Evolutionary conservation across 129 eudicot genomes (phyloP), one percentile per base, ranked within the genome.

Genomic region (Logfia minima): DNA sequence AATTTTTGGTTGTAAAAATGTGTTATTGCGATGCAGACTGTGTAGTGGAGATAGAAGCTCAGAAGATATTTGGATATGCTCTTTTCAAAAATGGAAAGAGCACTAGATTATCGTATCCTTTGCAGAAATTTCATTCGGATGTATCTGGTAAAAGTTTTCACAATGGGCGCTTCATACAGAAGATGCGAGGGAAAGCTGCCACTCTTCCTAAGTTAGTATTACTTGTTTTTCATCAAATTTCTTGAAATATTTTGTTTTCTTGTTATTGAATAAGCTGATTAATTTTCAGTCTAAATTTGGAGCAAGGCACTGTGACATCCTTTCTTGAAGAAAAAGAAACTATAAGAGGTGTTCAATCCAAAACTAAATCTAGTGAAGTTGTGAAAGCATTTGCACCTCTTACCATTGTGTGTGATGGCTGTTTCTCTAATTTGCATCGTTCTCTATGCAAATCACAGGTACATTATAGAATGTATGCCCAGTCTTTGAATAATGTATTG

Each of bases 101-200:
- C 78, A 79, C 80, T 52, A 75, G 22, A 39, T 29, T 89, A 28
- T 45, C 96, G 31, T 89, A 89, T 70, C 89, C 91, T 43, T 59
- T 89, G 71, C 88, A 85, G 82, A 77, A 87, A 10, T 85, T 77
- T 60, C 82, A 83, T 80, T 65, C 88, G n/a, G 85, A 87, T 69
- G 88, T 89, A 53, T 86, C 96, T 9, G 91, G 96, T 68, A 77
- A 87, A 85, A 85, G 92, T 75, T 88, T 88, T 71, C 90, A 87
- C 83, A 87, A 87, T 66, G 90, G 90, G 0, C 92, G 92, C 35
- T 88, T 88, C 60, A 70, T 89, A 17, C 91, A 85, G 59, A 89
- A 52, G 83, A 85, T 89, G 91, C 83, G 91, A 83, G 80, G 85
- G n/a, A 89, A 89, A 78, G 87, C 96, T 48, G 76, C 89, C 43